phyloP scores from a whole-genome alignment of 2,329 filamentous ascomycete genomes.

The Didymella pomorum region DNA sequence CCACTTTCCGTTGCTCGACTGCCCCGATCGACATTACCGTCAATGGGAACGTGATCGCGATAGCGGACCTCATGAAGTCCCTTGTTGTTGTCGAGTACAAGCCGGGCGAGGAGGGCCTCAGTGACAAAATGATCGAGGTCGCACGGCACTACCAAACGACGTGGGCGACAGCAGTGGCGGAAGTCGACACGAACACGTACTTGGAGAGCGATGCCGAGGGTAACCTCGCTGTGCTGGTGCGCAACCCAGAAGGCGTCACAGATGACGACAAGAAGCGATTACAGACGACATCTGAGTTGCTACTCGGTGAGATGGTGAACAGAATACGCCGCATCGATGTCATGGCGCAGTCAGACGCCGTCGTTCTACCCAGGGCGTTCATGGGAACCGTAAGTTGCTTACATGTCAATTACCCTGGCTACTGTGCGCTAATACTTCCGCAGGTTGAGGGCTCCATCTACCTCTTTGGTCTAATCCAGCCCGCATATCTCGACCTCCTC shows the following conservation, averaged over 20 bases:
- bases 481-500: conserved; percentile 77
- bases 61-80: conserved; percentile 95
- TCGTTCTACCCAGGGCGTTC: conserved; percentile 83
- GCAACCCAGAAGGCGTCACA: conserved; percentile 75
- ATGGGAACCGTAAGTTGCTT: conserved; percentile 76
- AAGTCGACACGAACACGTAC: conserved; percentile 76
- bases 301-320: conserved; percentile 93
- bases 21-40: conserved; percentile 84
- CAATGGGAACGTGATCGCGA: conserved; percentile 76
- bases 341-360: conserved; percentile 67
- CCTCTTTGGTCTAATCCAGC: conserved; percentile 81
- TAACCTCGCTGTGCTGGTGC: conserved; percentile 81
- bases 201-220: conserved; percentile 87
- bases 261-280: conserved; percentile 75
- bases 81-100: conserved; percentile 78
- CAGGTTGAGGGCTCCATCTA: conserved; percentile 92
- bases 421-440: conserved; percentile 19
- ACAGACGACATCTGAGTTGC: conserved; percentile 79
- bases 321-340: conserved; percentile 79
- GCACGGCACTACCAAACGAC: conserved; percentile 81
- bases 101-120: conserved; percentile 63
- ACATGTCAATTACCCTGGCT: too few species aligned
- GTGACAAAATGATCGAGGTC: conserved; percentile 73
- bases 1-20: conserved; percentile 81
- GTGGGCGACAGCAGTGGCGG: conserved; percentile 82